A percentile compares a stretch with the other conserved stretches of the same genome.
These are phyloP conservation scores for Cystoisospora suis DNA, from an alignment of 169 alveolate species.

Conservation along the genomic window DNA sequence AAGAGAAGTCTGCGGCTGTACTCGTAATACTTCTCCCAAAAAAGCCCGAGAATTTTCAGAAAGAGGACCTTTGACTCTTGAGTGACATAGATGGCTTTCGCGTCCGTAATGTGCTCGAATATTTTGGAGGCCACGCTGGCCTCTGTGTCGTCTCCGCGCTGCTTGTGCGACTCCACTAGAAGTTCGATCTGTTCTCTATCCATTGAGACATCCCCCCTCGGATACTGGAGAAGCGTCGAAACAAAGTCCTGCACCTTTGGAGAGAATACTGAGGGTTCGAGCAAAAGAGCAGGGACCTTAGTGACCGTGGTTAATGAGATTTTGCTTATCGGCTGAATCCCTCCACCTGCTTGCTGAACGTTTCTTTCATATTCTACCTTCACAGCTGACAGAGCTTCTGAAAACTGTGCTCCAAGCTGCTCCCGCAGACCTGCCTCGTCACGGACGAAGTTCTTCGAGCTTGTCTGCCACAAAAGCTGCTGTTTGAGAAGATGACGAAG, in stretches of 20 bases:
- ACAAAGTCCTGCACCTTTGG: constrained; percentile 4
- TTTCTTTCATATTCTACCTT: background rate
- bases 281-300: background rate
- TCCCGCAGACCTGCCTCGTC: background rate
- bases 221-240: background rate
- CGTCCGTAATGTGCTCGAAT: background rate
- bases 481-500: background rate
- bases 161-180: background rate
- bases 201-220: background rate
- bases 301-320: background rate
- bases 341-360: background rate
- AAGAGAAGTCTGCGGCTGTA: background rate
- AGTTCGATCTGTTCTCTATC: background rate
- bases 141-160: background rate
- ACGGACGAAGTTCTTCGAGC: background rate
- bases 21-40: background rate
- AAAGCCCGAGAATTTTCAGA: background rate
- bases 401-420: background rate
- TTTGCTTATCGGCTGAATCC: background rate
- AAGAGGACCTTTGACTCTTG: no score
- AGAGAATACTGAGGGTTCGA: background rate
- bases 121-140: background rate
- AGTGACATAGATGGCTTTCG: no score
- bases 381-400: background rate
- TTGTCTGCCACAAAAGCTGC: background rate